Evolutionary conservation across 495 filamentous ascomycete species (phyloP).

Genomic region (Melanomma pulvis-pyrius): DNA sequence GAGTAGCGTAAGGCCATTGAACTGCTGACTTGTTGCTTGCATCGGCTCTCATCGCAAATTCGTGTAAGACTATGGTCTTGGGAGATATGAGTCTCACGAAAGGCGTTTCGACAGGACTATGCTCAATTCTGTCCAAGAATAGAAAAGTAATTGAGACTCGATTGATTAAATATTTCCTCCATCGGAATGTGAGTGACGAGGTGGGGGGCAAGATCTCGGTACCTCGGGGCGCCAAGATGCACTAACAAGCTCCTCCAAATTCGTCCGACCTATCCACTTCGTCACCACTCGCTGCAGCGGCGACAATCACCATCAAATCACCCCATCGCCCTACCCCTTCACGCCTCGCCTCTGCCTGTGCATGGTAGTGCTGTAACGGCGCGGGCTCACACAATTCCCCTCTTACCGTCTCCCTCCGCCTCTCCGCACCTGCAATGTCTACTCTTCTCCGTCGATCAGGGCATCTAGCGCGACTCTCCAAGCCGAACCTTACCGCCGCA

Average conservation of each 20-base stretch:
- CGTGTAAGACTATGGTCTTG: no score
- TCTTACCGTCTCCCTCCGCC: constrained; percentile 16
- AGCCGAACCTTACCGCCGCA: constrained; percentile 46
- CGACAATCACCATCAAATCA: constrained; percentile 11
- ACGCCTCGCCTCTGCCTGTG: background rate
- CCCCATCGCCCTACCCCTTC: background rate
- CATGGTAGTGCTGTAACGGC: constrained; percentile 18
- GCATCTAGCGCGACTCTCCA: constrained; percentile 64
- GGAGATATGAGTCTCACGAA: no score
- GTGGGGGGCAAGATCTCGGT: background rate
- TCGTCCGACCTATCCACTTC: background rate
- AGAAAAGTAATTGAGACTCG: no score
- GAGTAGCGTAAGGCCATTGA: no score
- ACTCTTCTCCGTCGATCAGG: constrained; percentile 67
- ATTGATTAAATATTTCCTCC: no score
- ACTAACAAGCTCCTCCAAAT: background rate
- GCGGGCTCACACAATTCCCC: constrained; percentile 1
- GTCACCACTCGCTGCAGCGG: background rate
- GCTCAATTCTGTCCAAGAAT: no score
- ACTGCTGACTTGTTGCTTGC: no score
- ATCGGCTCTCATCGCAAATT: no score
- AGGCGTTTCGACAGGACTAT: no score
- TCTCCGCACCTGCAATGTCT: constrained; percentile 54
- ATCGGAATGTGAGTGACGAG: no score
- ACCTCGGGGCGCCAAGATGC: background rate